Evolutionary conservation across 345 rosid species (phyloP), one percentile per base, ranked within the genome.

Genomic region (Carallia pectinifolia): DNA sequence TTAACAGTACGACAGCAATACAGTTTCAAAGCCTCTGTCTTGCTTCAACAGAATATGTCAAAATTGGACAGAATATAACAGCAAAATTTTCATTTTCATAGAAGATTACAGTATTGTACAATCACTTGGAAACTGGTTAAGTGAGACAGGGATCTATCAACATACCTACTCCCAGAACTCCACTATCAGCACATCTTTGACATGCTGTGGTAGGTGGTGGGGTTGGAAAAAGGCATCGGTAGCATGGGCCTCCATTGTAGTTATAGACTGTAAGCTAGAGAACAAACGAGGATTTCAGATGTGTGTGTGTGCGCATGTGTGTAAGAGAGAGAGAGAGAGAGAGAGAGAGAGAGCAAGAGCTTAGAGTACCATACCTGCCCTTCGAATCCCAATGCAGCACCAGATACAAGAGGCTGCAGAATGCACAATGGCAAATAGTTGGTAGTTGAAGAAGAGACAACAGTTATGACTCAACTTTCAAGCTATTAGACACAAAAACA

Each of bases 361-460:
- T 23, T 23, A 53, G 66, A 36, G 68, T 4, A 19, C 15, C 39
- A 62, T 84, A 91, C 98, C 96, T 93, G 99, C 62, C 99, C 99
- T 59, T 95, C 97, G 79, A 90, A 74, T 68, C 99, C 99, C 64
- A 95, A 73, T 6, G 97, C 99, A 81, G 99, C 99, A 36, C 99
- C 99, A 0, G 99, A 95, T 39, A 91, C 99, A 73, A 95, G 86
- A 80, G 99, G 97, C 99, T 95, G 84, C 81, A 77, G 40, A 38
- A 34, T 50, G 31, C 47, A 61, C 65, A 61, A 69, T 5, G 39
- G 27, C 27, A 77, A 62, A n/a, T n/a, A 29, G 75, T 77, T 74
- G 77, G 53, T 37, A 33, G 30, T 62, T 47, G 15, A 9, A 33
- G 6, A 2, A 23, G 29, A 47, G 19, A 33, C 29, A 18, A 12